phyloP scores from a whole-genome alignment of 192 early-diverging fungal genomes.

The Phycomyces blakesleeanus region DNA sequence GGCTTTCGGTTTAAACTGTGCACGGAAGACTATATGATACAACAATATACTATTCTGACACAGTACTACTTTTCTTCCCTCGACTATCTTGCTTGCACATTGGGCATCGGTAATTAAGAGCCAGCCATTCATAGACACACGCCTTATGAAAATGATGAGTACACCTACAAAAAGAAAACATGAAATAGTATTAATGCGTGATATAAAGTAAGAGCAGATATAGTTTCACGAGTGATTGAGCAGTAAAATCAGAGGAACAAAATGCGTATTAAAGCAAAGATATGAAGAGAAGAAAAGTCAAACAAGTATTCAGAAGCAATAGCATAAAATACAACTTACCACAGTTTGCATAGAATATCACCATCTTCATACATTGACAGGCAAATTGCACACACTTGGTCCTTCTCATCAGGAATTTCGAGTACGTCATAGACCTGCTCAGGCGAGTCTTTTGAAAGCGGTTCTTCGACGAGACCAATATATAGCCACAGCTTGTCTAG shows the following conservation, averaged over 20 bases:
- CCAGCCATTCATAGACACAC: slow-evolving; percentile 82
- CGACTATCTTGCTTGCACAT: slow-evolving; percentile 64
- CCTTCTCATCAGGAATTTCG: slow-evolving; percentile 23
- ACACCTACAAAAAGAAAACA: slow-evolving; percentile 30
- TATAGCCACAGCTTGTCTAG: slow-evolving; percentile 17
- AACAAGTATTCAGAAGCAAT: too few relatives aligned
- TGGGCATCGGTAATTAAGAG: slow-evolving; percentile 69
- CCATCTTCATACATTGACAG: slow-evolving; percentile 72
- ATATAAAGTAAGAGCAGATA: background rate
- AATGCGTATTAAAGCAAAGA: too few relatives aligned
- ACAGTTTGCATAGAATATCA: slow-evolving; percentile 63
- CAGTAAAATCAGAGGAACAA: background rate
- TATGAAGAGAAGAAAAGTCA: too few relatives aligned
- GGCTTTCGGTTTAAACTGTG: background rate
- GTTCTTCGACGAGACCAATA: slow-evolving; percentile 7
- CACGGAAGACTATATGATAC: background rate
- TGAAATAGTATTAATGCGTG: too few relatives aligned
- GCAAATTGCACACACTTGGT: slow-evolving; percentile 72
- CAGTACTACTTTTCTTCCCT: slow-evolving; percentile 27
- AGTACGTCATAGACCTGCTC: slow-evolving; percentile 18
- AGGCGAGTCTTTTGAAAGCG: background rate
- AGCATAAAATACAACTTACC: slow-evolving; percentile 30
- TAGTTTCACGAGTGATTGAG: background rate
- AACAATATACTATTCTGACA: too few relatives aligned
- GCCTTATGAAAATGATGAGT: slow-evolving; percentile 79